Conservation (phyloP, 2,329 filamentous ascomycete genomes). For the Aureobasidium leucospermi region DNA sequence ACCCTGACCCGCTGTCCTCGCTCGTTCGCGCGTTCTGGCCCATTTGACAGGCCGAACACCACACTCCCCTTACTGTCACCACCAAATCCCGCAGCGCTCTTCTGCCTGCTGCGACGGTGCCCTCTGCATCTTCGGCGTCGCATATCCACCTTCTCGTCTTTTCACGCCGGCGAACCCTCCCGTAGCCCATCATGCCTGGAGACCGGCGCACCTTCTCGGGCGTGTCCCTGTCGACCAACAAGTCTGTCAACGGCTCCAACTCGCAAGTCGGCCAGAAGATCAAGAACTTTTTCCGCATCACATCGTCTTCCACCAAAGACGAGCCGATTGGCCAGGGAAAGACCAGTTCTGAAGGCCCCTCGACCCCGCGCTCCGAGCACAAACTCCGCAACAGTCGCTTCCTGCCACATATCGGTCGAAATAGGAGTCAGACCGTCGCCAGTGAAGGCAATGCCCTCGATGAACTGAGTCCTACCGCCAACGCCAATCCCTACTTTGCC, state of each 20-base stretch:
- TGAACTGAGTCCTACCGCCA: slow-evolving; percentile 85
- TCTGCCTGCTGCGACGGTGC: slow-evolving; percentile 6
- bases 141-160: neutral
- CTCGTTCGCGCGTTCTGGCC: slow-evolving; percentile 8
- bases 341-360: slow-evolving; percentile 29
- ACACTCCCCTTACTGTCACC: neutral
- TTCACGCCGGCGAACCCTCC: neutral
- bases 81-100: neutral
- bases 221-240: slow-evolving; percentile 34
- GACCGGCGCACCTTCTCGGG: slow-evolving; percentile 45
- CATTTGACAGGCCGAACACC: neutral
- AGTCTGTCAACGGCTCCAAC: slow-evolving; percentile 42
- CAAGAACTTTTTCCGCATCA: slow-evolving; percentile 64
- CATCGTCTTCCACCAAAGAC: slow-evolving; percentile 38
- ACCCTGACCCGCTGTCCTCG: slow-evolving; percentile 11
- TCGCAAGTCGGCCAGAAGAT: slow-evolving; percentile 55
- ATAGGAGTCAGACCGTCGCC: slow-evolving; percentile 81
- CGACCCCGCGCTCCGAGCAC: slow-evolving; percentile 50
- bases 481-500: slow-evolving; percentile 94
- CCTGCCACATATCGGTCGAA: slow-evolving; percentile 78
- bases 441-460: slow-evolving; percentile 90
- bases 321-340: slow-evolving; percentile 31
- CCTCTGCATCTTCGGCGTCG: neutral
- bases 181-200: slow-evolving; percentile 25
- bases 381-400: slow-evolving; percentile 80